Base-by-base conservation (phyloP, 495 filamentous ascomycete species). In the Aspergillus sclerotiicarbonarius region DNA sequence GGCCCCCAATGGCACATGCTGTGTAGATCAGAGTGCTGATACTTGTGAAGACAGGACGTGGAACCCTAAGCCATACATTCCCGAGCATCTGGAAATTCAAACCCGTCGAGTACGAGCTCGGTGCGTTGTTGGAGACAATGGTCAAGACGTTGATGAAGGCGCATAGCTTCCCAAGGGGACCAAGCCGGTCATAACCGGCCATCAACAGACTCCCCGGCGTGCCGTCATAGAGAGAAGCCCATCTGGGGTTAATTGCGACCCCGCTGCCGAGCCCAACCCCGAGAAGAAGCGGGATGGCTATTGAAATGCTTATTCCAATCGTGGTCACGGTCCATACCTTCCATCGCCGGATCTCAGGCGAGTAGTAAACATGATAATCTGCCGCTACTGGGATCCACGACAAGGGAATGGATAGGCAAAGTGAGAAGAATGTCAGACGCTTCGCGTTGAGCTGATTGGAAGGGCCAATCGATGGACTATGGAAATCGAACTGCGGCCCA, bases 81-180 rank as follows among this genome's bases (percentile, higher is more conserved):
- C 82, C 84, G 7, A 94, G 70, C 51, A 91, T 82, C 65, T 93
- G 90, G 55, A 92, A 79, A 29, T 87, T 86, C 56, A 94, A 84
- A 1, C 84, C 83, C 57, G 92, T 85, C 25, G 85, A 84, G 67
- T 91, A 92, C 0, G 82, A 82, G 0, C 87, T 84, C 0, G 87
- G 81, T 9, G 90, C 80, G 51, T 86, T 84, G 67, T 90, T 91
- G 2, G 85, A 80, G 18, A 91, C 82, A 29, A 90, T 71, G 0
- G 88, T 86, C 9, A 92, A 65, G 0, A 87, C 85, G 31, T 89
- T 80, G 30, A 92, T 67, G 13, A 89, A 83, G 4, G 82, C 80
- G 62, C 86, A 88, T 71, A 91, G 84, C 61, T 82, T 86, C 15
- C 88, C 88, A 57, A 92, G 90, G 0, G 71, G 74, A 6, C 84